These are phyloP conservation scores for Coemansia sp. DNA, from an alignment of 371 early-diverging fungal genomes.

Conservation along the genomic window DNA sequence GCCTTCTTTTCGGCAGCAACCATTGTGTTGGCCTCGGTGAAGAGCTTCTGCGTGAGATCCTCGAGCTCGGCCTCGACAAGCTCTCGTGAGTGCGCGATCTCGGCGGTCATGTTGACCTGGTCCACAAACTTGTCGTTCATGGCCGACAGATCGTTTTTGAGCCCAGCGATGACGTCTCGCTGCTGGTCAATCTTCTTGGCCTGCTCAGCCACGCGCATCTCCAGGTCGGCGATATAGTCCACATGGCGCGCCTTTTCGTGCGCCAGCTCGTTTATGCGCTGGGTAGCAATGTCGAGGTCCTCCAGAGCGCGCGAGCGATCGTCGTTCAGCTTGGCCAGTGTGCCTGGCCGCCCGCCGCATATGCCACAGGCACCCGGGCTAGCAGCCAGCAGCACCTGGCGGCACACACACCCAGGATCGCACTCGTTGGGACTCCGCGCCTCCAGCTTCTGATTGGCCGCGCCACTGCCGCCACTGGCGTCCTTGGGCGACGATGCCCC, in stretches of 20 bases:
- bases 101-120: constrained; percentile 87
- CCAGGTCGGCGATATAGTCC: constrained; percentile 49
- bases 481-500: constrained; percentile 29
- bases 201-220: constrained; percentile 33
- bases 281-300: constrained; percentile 42
- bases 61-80: constrained; percentile 90
- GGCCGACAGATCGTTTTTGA: constrained; percentile 45
- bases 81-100: constrained; percentile 85
- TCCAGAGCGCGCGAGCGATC: constrained; percentile 31
- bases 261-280: constrained; percentile 49
- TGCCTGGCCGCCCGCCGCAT: constrained; percentile 31
- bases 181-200: constrained; percentile 40
- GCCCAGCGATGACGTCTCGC: constrained; percentile 42
- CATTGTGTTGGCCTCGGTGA: constrained; percentile 93
- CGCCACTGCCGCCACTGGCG: constrained; percentile 8
- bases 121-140: constrained; percentile 60
- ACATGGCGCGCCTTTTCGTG: constrained; percentile 47
- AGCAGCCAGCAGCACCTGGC: constrained; percentile 33
- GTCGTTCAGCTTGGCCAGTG: constrained; percentile 19
- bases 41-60: constrained; percentile 81
- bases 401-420: constrained; percentile 41
- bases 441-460: constrained; percentile 5
- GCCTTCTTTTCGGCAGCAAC: constrained; percentile 75
- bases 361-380: constrained; percentile 42
- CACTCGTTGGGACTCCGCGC: constrained; percentile 13